Conservation (phyloP, 2,329 filamentous ascomycete genomes). For the Fusarium torreyae region DNA sequence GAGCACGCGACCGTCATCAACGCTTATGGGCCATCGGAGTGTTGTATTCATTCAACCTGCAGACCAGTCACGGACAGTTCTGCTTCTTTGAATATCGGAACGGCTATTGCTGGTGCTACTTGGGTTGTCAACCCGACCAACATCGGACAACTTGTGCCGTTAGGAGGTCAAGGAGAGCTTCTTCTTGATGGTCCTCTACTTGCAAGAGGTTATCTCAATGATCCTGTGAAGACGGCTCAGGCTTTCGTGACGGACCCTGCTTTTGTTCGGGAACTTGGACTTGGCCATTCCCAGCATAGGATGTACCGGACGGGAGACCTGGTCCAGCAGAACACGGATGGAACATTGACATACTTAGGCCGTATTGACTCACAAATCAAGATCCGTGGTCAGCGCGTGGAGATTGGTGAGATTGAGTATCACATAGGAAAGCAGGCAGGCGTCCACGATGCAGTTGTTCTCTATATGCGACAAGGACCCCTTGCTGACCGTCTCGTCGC, state of each 20-base stretch:
- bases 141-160: conserved; percentile 2
- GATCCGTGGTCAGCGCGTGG: conserved; percentile 8
- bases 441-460: conserved; percentile 7
- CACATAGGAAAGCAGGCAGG: conserved; percentile 5
- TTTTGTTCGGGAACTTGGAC: conserved; percentile 12
- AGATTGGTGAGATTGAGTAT: conserved; percentile 14
- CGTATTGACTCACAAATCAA: conserved; percentile 12
- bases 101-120: conserved; percentile 3
- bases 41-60: conserved; percentile 11
- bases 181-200: conserved; percentile 10
- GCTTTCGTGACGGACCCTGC: conserved; percentile 3
- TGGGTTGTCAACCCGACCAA: conserved; percentile 8
- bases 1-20: conserved; percentile 4
- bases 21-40: conserved; percentile 7
- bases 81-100: conserved; percentile 1
- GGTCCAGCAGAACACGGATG: conserved; percentile 6
- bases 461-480: conserved; percentile 7
- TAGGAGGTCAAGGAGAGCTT: conserved; percentile 10
- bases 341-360: conserved; percentile 5
- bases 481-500: conserved; percentile 4
- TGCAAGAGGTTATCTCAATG: conserved; percentile 11
- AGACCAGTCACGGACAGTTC: conserved; percentile 6
- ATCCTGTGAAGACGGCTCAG: conserved; percentile 1
- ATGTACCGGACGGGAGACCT: conserved; percentile 13
- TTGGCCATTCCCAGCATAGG: not conserved